phyloP scores from a whole-genome alignment of 2,329 filamentous ascomycete species.

The Sporothrix humicola region DNA sequence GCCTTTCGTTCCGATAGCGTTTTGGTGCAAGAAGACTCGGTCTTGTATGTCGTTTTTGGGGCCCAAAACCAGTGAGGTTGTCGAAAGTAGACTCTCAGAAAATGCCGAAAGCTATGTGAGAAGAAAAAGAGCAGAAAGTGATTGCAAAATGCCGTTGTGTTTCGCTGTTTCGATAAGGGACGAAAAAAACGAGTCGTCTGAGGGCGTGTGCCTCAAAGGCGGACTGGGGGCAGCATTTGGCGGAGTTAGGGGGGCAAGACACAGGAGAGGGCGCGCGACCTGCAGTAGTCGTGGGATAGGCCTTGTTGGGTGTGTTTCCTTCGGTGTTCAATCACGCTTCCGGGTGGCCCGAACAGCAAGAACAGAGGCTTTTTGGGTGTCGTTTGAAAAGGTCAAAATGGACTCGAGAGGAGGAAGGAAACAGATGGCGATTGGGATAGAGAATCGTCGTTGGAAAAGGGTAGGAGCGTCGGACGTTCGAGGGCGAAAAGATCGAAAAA shows the following conservation, averaged over 20 bases:
- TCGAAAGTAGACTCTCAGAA: neutral
- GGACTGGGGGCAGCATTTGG: conserved; percentile 27
- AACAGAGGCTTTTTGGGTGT: neutral
- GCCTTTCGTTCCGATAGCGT: conserved; percentile 15
- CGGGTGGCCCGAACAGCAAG: conserved; percentile 16
- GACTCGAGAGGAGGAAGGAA: neutral
- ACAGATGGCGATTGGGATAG: neutral
- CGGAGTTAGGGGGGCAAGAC: neutral
- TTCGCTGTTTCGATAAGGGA: neutral
- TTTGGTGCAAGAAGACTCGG: neutral
- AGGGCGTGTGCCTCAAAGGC: conserved; percentile 24
- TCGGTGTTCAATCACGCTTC: neutral
- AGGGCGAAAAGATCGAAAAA: neutral
- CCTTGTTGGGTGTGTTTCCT: neutral
- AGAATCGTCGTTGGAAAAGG: conserved; percentile 1
- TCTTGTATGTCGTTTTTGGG: neutral
- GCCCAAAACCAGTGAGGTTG: neutral
- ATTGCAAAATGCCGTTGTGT: neutral
- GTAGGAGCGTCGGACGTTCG: neutral
- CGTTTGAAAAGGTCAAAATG: neutral
- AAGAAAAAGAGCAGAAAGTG: conserved; percentile 1
- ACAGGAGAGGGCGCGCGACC: neutral
- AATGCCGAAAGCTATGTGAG: neutral
- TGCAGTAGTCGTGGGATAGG: conserved; percentile 8
- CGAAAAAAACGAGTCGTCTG: neutral